phyloP scores from a whole-genome alignment of 1,284 basidiomycete species.

The Thecaphora thlaspeos region DNA sequence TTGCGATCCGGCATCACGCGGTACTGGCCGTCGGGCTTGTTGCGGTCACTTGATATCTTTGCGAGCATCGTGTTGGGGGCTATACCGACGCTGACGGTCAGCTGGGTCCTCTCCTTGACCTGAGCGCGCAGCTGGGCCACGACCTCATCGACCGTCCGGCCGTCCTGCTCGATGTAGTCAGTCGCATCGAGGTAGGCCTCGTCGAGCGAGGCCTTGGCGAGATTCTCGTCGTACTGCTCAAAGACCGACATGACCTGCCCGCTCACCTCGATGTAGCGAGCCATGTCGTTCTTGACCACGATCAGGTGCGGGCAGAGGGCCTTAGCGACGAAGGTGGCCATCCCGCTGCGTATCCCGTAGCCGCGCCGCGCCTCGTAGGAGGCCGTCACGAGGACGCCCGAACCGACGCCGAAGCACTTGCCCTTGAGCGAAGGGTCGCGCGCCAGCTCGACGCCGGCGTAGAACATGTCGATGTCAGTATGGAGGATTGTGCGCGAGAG shows the following conservation, averaged over 20 bases:
- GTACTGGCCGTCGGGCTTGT: slow-evolving; percentile 54
- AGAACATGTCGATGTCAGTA: slow-evolving; percentile 62
- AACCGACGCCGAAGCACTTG: slow-evolving; percentile 52
- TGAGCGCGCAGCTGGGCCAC: slow-evolving; percentile 62
- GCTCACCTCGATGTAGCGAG: slow-evolving; percentile 52
- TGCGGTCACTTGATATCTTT: slow-evolving; percentile 86
- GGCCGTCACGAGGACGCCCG: slow-evolving; percentile 50
- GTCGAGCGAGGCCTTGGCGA: slow-evolving; percentile 78
- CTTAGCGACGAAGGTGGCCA: slow-evolving; percentile 78
- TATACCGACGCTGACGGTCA: slow-evolving; percentile 83
- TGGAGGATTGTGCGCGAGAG: slow-evolving; percentile 80
- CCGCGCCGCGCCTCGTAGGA: slow-evolving; percentile 47
- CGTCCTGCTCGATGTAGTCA: slow-evolving; percentile 69
- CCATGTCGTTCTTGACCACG: slow-evolving; percentile 63
- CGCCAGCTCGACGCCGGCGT: slow-evolving; percentile 64
- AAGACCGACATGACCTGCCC: slow-evolving; percentile 62
- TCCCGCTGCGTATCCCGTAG: slow-evolving; percentile 71
- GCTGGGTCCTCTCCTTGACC: slow-evolving; percentile 57
- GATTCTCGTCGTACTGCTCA: slow-evolving; percentile 74
- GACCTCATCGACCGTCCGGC: slow-evolving; percentile 70
- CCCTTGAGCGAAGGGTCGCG: slow-evolving; percentile 75
- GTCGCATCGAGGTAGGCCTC: slow-evolving; percentile 76
- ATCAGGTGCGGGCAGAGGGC: slow-evolving; percentile 91
- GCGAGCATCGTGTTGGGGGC: slow-evolving; percentile 64
- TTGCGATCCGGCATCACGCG: slow-evolving; percentile 36